These are phyloP conservation scores for Aquilaria sinensis DNA, from an alignment of 345 rosid genomes.

Conservation along the genomic window DNA sequence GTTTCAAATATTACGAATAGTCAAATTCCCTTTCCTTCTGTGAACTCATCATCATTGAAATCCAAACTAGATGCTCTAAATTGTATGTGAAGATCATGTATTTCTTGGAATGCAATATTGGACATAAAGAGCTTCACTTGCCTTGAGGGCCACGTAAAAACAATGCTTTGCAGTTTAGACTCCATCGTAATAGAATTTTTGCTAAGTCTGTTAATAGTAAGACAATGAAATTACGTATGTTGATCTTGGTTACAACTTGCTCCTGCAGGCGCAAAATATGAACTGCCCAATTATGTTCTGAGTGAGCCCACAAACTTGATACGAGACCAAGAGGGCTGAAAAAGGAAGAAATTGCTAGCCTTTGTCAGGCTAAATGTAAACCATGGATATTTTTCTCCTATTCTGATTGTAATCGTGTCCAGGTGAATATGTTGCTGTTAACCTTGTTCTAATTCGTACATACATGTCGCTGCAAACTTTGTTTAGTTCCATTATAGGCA, in stretches of 20 bases:
- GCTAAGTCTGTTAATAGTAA: background rate
- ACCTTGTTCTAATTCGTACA: background rate
- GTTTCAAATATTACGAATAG: no score
- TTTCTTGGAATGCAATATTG: no score
- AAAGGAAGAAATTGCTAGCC: background rate
- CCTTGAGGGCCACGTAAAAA: no score
- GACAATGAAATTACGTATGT: no score
- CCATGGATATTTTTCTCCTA: slow-evolving; percentile 22
- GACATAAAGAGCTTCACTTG: no score
- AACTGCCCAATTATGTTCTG: slow-evolving; percentile 85
- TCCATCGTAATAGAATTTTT: background rate
- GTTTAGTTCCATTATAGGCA: background rate
- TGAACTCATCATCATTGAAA: no score
- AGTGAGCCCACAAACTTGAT: slow-evolving; percentile 90
- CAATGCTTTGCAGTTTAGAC: no score
- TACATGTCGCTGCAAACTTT: slow-evolving; percentile 3
- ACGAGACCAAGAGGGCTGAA: slow-evolving; percentile 44
- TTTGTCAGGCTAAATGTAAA: slow-evolving; percentile 19
- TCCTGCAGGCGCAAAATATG: slow-evolving; percentile 85
- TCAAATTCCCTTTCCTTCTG: no score
- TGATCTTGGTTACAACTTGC: background rate
- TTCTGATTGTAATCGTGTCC: background rate
- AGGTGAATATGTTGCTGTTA: background rate
- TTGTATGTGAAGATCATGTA: no score
- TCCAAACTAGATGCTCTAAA: no score